Conservation (phyloP, 768 basidiomycete genomes). For the Tubosaeta brunneosetosa region DNA sequence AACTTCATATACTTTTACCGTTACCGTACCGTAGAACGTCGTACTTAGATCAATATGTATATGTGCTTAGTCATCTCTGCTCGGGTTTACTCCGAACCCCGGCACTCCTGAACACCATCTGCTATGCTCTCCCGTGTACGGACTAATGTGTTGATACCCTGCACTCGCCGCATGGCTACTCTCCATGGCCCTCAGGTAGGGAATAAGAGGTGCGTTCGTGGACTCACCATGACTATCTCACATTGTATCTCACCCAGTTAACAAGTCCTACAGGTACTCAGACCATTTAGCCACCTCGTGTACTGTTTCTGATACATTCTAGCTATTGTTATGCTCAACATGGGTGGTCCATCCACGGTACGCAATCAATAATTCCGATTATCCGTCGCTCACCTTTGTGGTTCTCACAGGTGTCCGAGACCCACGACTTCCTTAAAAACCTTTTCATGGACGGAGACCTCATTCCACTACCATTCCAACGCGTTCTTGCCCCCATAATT, state of each 20-base stretch:
- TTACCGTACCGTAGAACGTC: not conserved
- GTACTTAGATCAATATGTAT: not conserved
- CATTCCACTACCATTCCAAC: slow-evolving; percentile 93
- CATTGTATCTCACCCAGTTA: slow-evolving; percentile 11
- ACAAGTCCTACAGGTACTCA: slow-evolving; percentile 58
- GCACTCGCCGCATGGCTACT: slow-evolving; percentile 41
- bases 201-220: slow-evolving; percentile 40
- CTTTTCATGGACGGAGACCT: slow-evolving; percentile 91
- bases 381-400: slow-evolving; percentile 2
- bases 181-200: slow-evolving; percentile 36
- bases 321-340: slow-evolving; percentile 97
- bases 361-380: slow-evolving; percentile 21
- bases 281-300: not conserved
- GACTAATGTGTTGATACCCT: slow-evolving; percentile 18
- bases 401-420: slow-evolving; percentile 72
- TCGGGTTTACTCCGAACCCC: not conserved
- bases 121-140: slow-evolving; percentile 30
- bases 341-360: slow-evolving; percentile 96
- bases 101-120: not conserved
- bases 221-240: not conserved
- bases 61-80: slow-evolving; percentile 16
- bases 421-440: slow-evolving; percentile 86
- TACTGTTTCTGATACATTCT: slow-evolving; percentile 17
- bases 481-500: slow-evolving; percentile 79
- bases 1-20: not conserved